Percentiles rank a stretch among this genome's conserved stretches.
These are phyloP conservation scores for Phytopythium oedochilum DNA, from an alignment of 352 stramenopile species.

Conservation along the genomic window DNA sequence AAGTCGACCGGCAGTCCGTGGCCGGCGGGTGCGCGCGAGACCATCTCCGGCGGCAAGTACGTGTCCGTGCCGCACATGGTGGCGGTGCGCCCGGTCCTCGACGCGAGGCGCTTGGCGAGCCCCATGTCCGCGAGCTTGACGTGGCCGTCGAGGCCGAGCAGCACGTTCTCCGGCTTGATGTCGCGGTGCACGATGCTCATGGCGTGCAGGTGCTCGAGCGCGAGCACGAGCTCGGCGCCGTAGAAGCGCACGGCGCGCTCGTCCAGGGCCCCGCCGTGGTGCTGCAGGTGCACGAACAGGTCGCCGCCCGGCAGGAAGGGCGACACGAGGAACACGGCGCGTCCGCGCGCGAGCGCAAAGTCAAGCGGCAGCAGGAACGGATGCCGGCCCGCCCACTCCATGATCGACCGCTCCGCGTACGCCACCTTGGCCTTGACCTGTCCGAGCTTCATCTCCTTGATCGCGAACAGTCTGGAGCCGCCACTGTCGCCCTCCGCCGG, in stretches of 20 bases:
- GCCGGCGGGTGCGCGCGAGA: conserved; percentile 58
- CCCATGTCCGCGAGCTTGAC: conserved; percentile 92
- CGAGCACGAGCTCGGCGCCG: conserved; percentile 72
- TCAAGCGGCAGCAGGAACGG: conserved; percentile 98
- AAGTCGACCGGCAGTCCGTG: conserved; percentile 90
- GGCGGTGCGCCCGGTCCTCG: conserved; percentile 65
- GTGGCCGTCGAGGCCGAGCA: conserved; percentile 85
- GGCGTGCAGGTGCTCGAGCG: conserved; percentile 86
- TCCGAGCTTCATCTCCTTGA: conserved; percentile 90
- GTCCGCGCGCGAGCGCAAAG: conserved; percentile 93
- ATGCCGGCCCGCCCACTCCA: conserved; percentile 87
- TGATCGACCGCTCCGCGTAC: conserved; percentile 76
- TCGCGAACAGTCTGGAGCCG: conserved; percentile 64
- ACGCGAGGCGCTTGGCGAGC: conserved; percentile 84
- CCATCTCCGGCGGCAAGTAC: conserved; percentile 89
- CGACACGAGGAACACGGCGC: conserved; percentile 97
- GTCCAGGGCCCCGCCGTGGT: conserved; percentile 72
- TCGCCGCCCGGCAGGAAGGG: conserved; percentile 98
- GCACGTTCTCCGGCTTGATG: conserved; percentile 92
- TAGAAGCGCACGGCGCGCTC: conserved; percentile 84
- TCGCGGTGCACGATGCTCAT: conserved; percentile 93
- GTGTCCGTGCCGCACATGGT: conserved; percentile 90
- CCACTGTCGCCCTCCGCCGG: neutral
- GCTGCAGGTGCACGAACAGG: conserved; percentile 90
- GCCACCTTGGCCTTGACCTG: conserved; percentile 85